Conservation (phyloP, 495 filamentous ascomycete genomes). For the Daldinia decipiens region DNA sequence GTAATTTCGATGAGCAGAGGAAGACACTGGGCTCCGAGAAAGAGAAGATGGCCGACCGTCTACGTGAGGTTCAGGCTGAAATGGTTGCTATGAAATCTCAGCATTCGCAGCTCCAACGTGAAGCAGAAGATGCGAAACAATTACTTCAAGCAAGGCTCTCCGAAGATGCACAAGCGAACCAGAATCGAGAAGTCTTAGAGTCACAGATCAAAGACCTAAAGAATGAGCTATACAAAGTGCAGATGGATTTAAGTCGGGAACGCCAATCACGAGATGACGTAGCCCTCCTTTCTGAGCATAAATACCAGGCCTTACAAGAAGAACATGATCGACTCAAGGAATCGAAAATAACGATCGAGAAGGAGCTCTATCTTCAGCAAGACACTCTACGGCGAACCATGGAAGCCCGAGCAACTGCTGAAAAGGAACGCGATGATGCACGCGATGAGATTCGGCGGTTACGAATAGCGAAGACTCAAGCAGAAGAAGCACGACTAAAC, state of each 20-base stretch:
- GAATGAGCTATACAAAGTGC: slow-evolving; percentile 80
- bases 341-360: slow-evolving; percentile 96
- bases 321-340: slow-evolving; percentile 91
- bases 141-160: slow-evolving; percentile 88
- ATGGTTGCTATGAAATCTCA: slow-evolving; percentile 86
- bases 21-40: slow-evolving; percentile 74
- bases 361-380: slow-evolving; percentile 98
- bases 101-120: slow-evolving; percentile 82
- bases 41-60: slow-evolving; percentile 78
- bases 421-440: slow-evolving; percentile 88
- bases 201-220: slow-evolving; percentile 89
- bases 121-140: slow-evolving; percentile 86
- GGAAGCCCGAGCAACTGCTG: slow-evolving; percentile 78
- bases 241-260: slow-evolving; percentile 89
- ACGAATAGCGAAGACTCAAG: slow-evolving; percentile 80
- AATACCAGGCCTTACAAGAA: slow-evolving; percentile 79
- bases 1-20: slow-evolving; percentile 78
- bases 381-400: slow-evolving; percentile 89
- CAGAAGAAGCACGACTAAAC: slow-evolving; percentile 84
- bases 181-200: slow-evolving; percentile 87
- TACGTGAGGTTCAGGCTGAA: slow-evolving; percentile 88
- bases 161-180: slow-evolving; percentile 85
- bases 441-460: slow-evolving; percentile 85
- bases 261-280: slow-evolving; percentile 97
- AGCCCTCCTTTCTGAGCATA: slow-evolving; percentile 89